A percentile compares a stretch with the other conserved stretches of the same genome.
These are phyloP conservation scores for Diplodia intermedia DNA, from an alignment of 2,329 filamentous ascomycete genomes.

Conservation along the genomic window DNA sequence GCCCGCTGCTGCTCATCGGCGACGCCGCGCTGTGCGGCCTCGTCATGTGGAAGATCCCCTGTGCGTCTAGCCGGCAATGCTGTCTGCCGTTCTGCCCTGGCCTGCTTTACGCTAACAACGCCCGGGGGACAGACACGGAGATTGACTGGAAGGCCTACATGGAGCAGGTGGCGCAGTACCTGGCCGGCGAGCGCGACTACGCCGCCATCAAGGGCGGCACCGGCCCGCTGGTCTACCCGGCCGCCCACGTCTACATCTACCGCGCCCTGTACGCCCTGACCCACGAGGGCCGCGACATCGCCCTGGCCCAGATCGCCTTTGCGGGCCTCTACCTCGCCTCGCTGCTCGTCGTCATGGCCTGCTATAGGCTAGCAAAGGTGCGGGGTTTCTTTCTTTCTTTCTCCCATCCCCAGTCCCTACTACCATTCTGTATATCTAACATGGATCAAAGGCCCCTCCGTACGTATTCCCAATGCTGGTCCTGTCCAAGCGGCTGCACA, in stretches of 20 bases:
- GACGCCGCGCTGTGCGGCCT: constrained; percentile 76
- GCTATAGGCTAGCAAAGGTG: constrained; percentile 78
- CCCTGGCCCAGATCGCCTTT: constrained; percentile 84
- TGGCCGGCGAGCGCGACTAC: constrained; percentile 88
- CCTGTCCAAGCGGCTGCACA: constrained; percentile 90
- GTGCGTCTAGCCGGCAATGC: constrained; percentile 59
- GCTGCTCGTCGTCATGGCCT: constrained; percentile 77
- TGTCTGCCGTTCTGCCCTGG: not conserved
- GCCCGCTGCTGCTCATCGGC: constrained; percentile 69
- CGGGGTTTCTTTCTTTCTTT: constrained; percentile 33
- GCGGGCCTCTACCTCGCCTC: constrained; percentile 78
- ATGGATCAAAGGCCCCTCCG: constrained; percentile 69
- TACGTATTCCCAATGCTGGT: constrained; percentile 87
- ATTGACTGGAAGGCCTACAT: constrained; percentile 99
- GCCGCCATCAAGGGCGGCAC: constrained; percentile 83
- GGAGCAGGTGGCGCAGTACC: constrained; percentile 83
- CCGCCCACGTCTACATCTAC: constrained; percentile 92
- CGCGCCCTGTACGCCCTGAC: constrained; percentile 79
- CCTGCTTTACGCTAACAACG: too few species aligned
- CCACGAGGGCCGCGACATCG: constrained; percentile 74
- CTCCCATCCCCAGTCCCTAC: not conserved
- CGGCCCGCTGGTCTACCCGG: constrained; percentile 93
- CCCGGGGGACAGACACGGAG: constrained; percentile 74
- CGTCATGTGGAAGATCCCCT: constrained; percentile 82
- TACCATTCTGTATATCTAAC: not conserved